These are phyloP conservation scores for Aspergillus carlsbadensis DNA, from an alignment of 495 filamentous ascomycete species.

Conservation along the genomic window DNA sequence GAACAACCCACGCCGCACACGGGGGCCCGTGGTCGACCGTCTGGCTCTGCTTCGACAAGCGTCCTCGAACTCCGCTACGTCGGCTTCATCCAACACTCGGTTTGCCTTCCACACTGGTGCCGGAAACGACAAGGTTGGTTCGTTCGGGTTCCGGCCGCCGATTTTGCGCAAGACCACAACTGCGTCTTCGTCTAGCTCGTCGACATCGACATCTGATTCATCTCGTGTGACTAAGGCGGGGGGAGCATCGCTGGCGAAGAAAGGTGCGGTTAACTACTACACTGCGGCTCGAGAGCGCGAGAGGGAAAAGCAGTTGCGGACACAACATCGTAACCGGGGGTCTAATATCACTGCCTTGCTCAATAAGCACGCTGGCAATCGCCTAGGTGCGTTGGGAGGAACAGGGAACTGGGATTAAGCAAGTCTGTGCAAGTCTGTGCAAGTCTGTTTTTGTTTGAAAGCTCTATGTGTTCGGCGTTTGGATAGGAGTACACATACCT, in stretches of 20 bases:
- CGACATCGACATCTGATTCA: conserved; percentile 28
- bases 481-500: conserved; percentile 4
- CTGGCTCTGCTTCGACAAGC: conserved; percentile 70
- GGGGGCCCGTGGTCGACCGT: conserved; percentile 70
- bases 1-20: conserved; percentile 49
- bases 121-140: conserved; percentile 30
- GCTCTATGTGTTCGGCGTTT: not conserved
- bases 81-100: conserved; percentile 40
- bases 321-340: conserved; percentile 41
- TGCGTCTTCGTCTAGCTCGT: conserved; percentile 18
- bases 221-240: conserved; percentile 42
- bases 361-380: conserved; percentile 35
- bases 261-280: conserved; percentile 79
- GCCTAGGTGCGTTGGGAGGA: conserved; percentile 32
- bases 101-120: conserved; percentile 62
- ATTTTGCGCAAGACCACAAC: conserved; percentile 78
- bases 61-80: conserved; percentile 52
- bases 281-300: conserved; percentile 72
- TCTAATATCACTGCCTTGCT: conserved; percentile 38
- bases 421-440: no score
- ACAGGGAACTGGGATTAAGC: conserved; percentile 41
- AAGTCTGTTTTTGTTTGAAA: no score
- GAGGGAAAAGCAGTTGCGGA: conserved; percentile 58
- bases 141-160: conserved; percentile 66
- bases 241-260: conserved; percentile 60